phyloP scores from a whole-genome alignment of 2,329 filamentous ascomycete genomes.

The Aspergillus fructus region DNA sequence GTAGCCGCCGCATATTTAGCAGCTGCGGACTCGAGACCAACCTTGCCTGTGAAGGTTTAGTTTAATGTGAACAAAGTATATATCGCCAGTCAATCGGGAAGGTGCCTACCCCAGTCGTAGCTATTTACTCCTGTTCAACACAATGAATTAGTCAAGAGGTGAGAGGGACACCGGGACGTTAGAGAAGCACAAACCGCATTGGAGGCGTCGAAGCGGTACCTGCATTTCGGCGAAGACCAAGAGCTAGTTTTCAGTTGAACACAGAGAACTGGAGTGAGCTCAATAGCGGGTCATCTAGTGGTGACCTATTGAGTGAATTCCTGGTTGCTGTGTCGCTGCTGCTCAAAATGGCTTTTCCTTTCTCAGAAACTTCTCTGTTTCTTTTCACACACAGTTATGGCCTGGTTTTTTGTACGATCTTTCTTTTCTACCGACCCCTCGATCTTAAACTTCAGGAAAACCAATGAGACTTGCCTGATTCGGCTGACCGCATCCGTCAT shows the following conservation, averaged over 20 bases:
- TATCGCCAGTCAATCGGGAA: neutral
- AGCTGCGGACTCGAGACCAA: constrained; percentile 81
- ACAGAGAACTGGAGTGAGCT: neutral
- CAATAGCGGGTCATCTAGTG: neutral
- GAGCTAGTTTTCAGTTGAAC: neutral
- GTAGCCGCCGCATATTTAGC: constrained; percentile 88
- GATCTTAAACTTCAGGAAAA: neutral
- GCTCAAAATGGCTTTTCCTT: neutral
- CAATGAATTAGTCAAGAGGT: neutral
- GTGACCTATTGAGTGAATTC: constrained; percentile 6
- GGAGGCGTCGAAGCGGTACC: constrained; percentile 77
- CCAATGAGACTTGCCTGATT: constrained; percentile 13
- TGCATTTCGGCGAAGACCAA: constrained; percentile 53
- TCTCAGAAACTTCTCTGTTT: neutral
- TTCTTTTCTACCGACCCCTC: constrained; percentile 14
- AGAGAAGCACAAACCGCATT: constrained; percentile 51
- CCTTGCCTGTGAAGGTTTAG: constrained; percentile 64
- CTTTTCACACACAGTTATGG: neutral
- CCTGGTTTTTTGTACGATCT: neutral
- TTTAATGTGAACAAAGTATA: constrained; percentile 1
- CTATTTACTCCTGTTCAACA: constrained; percentile 77
- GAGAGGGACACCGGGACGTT: neutral
- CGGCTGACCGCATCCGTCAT: constrained; percentile 18
- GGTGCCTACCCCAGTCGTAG: constrained; percentile 82
- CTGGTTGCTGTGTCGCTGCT: neutral